Evolutionary conservation across 805 yeast genomes (phyloP).

Genomic region (Monosporozyma aquatica): DNA sequence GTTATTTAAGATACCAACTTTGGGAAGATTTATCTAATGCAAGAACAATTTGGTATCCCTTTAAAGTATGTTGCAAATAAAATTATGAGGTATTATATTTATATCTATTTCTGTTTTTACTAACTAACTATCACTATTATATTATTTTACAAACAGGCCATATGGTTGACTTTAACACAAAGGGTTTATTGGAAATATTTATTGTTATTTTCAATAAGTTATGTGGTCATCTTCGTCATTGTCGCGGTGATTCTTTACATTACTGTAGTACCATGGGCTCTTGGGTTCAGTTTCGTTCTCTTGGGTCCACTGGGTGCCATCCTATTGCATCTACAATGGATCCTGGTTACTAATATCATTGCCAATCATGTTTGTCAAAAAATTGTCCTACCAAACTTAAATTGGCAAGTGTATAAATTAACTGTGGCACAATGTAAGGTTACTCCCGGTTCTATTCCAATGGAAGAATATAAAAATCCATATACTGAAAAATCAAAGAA

Average conservation of each 20-base stretch:
- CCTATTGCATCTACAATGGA: slow-evolving; percentile 26
- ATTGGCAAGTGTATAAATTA: slow-evolving; percentile 9
- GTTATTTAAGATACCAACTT: slow-evolving; percentile 4
- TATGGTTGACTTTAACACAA: slow-evolving; percentile 1
- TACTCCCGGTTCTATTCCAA: neutral
- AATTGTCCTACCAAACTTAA: slow-evolving; percentile 19
- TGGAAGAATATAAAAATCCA: neutral
- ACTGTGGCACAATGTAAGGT: neutral
- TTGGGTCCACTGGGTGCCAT: slow-evolving; percentile 29
- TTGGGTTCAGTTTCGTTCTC: slow-evolving; percentile 12
- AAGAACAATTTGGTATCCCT: slow-evolving; percentile 15
- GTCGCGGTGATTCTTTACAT: slow-evolving; percentile 20
- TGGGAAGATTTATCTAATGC: slow-evolving; percentile 11
- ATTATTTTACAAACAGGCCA: neutral
- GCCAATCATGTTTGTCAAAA: slow-evolving; percentile 19
- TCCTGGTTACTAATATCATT: slow-evolving; percentile 23
- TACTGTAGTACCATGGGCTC: slow-evolving; percentile 21
- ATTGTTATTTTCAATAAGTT: slow-evolving; percentile 18
- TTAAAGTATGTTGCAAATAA: slow-evolving; percentile 12
- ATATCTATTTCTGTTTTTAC: neutral
- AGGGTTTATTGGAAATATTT: slow-evolving; percentile 24
- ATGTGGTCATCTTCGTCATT: slow-evolving; percentile 15
- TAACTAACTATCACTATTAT: slow-evolving; percentile 1
- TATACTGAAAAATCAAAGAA: neutral
- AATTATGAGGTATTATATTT: too few species aligned